A percentile compares a stretch with the other conserved stretches of the same genome.
Evolutionary conservation across 768 basidiomycete species (phyloP).

Genomic region (Russula virescens): DNA sequence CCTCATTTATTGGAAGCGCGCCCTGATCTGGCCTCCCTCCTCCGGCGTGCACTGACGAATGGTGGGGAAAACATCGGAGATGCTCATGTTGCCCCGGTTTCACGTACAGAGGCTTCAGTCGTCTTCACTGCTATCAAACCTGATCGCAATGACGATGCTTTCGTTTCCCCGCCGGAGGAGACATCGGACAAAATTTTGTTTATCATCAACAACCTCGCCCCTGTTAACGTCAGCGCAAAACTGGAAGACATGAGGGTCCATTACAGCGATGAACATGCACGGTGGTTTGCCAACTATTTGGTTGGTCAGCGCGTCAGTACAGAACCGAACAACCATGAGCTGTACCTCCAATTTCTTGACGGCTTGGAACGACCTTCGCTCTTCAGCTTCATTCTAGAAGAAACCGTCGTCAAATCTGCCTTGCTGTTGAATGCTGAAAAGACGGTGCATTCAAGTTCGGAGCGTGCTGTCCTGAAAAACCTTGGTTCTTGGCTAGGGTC

Average conservation of each 20-base stretch:
- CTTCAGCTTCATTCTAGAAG: constrained; percentile 79
- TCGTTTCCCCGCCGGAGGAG: constrained; percentile 74
- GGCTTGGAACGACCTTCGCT: constrained; percentile 64
- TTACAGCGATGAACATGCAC: constrained; percentile 76
- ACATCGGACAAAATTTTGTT: constrained; percentile 91
- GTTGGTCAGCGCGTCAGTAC: constrained; percentile 93
- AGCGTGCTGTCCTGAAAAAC: constrained; percentile 86
- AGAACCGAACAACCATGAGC: constrained; percentile 94
- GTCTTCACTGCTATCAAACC: constrained; percentile 77
- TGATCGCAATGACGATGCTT: constrained; percentile 56
- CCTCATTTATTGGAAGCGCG: constrained; percentile 81
- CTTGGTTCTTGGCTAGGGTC: constrained; percentile 92
- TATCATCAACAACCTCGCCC: constrained; percentile 96
- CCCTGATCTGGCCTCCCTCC: constrained; percentile 68
- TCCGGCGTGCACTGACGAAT: constrained; percentile 64
- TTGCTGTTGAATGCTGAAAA: constrained; percentile 86
- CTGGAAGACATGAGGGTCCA: constrained; percentile 77
- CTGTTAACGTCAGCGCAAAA: constrained; percentile 88
- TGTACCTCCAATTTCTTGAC: constrained; percentile 93
- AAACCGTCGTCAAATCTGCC: constrained; percentile 86
- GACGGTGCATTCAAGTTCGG: constrained; percentile 77
- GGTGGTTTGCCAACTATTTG: constrained; percentile 98
- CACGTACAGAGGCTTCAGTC: constrained; percentile 39
- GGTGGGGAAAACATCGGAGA: constrained; percentile 40
- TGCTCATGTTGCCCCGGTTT: constrained; percentile 30